Conservation (phyloP, 1,284 basidiomycete species). For the Psilocybe mexicana region DNA sequence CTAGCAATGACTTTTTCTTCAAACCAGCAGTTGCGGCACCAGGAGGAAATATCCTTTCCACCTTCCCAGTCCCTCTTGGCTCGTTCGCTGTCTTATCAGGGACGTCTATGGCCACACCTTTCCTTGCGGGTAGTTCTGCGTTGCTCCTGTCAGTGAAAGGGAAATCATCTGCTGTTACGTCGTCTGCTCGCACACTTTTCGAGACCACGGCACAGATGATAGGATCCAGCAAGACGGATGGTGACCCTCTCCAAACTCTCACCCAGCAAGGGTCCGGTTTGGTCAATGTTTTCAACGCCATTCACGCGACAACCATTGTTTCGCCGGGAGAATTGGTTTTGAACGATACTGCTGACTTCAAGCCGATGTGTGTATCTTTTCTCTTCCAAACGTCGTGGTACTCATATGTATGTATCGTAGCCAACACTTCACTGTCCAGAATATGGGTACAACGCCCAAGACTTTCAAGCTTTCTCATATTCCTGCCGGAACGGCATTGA, state of each 20-base stretch:
- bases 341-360: conserved; percentile 70
- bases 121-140: conserved; percentile 65
- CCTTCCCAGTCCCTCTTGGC: conserved; percentile 47
- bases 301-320: conserved; percentile 55
- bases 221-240: conserved; percentile 47
- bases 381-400: neutral
- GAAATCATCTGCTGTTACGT: conserved; percentile 40
- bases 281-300: conserved; percentile 63
- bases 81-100: conserved; percentile 46
- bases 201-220: conserved; percentile 59
- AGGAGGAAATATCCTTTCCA: conserved; percentile 65
- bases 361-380: conserved; percentile 19
- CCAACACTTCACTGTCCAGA: conserved; percentile 50
- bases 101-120: conserved; percentile 51
- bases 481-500: conserved; percentile 55
- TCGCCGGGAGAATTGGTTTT: conserved; percentile 61
- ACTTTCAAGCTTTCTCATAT: conserved; percentile 49
- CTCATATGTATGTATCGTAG: conserved; percentile 26
- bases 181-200: conserved; percentile 49
- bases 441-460: conserved; percentile 42
- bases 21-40: conserved; percentile 61
- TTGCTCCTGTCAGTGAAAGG: conserved; percentile 61
- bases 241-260: conserved; percentile 56
- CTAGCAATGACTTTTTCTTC: conserved; percentile 60
- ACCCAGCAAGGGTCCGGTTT: conserved; percentile 69